Base-by-base conservation (phyloP, 345 rosid species). In the Lepidium didymum region DNA sequence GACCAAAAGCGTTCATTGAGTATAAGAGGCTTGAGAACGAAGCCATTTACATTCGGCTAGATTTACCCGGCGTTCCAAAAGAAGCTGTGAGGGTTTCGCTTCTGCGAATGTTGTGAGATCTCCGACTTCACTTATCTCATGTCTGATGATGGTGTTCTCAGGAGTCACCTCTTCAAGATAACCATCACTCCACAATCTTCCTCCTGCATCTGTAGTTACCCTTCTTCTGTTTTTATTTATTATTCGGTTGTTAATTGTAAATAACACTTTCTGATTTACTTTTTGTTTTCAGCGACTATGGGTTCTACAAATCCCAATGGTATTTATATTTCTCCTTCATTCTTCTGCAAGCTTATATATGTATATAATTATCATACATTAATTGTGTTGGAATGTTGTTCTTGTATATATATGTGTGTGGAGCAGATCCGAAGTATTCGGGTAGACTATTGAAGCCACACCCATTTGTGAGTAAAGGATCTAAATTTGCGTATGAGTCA, bases 1-100 rank as follows among this genome's bases (percentile, higher is more conserved):
- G 77, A 3, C 72, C 72, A 52, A 74, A 42, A 60, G 77, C 68
- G 27, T 74, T 67, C 33, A 12, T 16, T 4, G 77, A 66, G 68
- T 67, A 34, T 10, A 74, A 9, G 56, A 42, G 13, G 34, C 18
- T 74, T 1, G 53, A 52, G 56, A 67, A 74, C 36, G 42, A 60
- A 5, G 68, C 60, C 43, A 29, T 60, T 49, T 67, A 4, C 72
- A 10, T 55, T 1, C 55, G 77, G 25, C 1, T 67, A 1, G 73
- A 67, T 35, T 8, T 59, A 21, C 72, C 73, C 2, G 72, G 73
- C 1, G 62, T 73, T 33, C 25, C 73, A 4, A 16, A n/a, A 34
- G 41, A 74, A 0, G 53, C 42, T 8, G 25, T 66, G 4, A 67
- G 6, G 14, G 35, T 50, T 21, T 3, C 0, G 10, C 38, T 42